These are phyloP conservation scores for Ascochyta pisi DNA, from an alignment of 2,329 filamentous ascomycete species.

Conservation along the genomic window DNA sequence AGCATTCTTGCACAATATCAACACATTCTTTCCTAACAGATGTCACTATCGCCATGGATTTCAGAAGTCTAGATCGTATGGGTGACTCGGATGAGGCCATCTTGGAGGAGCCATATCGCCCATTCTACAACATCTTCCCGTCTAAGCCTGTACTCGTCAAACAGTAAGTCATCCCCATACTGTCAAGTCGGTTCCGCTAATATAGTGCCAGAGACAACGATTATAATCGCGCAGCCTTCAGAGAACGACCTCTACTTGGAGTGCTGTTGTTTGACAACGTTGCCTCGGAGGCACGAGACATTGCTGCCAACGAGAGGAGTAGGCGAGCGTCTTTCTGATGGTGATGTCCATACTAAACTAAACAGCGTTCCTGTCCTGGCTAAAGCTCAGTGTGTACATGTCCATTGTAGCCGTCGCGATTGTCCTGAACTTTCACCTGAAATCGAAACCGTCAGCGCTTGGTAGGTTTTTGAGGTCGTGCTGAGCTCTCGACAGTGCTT, in stretches of 20 bases:
- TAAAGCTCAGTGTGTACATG: conserved; percentile 89
- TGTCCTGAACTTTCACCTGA: conserved; percentile 90
- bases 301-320: conserved; percentile 80
- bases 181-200: conserved; percentile 1
- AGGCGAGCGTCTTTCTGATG: conserved; percentile 13
- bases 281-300: conserved; percentile 75
- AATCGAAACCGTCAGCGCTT: conserved; percentile 63
- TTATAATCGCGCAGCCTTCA: conserved; percentile 59
- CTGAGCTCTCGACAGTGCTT: neutral
- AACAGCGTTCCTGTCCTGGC: conserved; percentile 81
- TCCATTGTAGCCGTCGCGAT: conserved; percentile 89
- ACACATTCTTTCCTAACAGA: neutral
- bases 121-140: conserved; percentile 59
- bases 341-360: conserved; percentile 11
- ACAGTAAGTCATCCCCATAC: conserved; percentile 37
- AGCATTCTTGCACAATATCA: neutral
- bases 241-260: conserved; percentile 67
- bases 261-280: conserved; percentile 77
- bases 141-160: conserved; percentile 57
- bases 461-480: conserved; percentile 18
- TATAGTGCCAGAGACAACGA: conserved; percentile 46
- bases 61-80: conserved; percentile 37
- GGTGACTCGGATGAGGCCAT: conserved; percentile 40
- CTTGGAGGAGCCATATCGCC: conserved; percentile 54
- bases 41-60: conserved; percentile 38